Conservation (phyloP, 2,329 filamentous ascomycete species). For the Cordyceps cateniannulata region DNA sequence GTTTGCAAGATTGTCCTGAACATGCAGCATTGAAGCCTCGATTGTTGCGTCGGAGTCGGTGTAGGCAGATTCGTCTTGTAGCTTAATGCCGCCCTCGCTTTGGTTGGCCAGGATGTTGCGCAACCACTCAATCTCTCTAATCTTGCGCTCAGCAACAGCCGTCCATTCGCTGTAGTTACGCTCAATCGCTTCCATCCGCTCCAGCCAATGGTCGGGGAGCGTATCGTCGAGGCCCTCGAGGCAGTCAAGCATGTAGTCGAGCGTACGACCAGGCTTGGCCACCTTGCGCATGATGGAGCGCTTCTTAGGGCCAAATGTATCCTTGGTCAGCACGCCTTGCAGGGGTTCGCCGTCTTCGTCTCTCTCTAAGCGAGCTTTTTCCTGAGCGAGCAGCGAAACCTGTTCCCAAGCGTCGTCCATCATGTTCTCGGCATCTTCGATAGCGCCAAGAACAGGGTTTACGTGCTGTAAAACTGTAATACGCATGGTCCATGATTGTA, state of each 20-base stretch:
- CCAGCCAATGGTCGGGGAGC: slow-evolving; percentile 80
- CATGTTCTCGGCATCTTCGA: slow-evolving; percentile 61
- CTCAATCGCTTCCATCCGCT: slow-evolving; percentile 76
- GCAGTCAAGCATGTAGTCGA: slow-evolving; percentile 82
- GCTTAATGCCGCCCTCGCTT: neutral
- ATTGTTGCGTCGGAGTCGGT: neutral
- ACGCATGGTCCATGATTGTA: slow-evolving; percentile 73
- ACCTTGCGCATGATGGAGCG: slow-evolving; percentile 62
- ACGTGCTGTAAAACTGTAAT: slow-evolving; percentile 68
- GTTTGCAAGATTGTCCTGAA: slow-evolving; percentile 5
- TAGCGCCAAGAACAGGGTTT: slow-evolving; percentile 58
- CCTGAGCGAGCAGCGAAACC: slow-evolving; percentile 32
- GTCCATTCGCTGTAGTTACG: slow-evolving; percentile 74
- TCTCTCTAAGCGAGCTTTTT: slow-evolving; percentile 16
- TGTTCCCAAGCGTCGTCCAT: slow-evolving; percentile 61
- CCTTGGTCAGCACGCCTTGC: slow-evolving; percentile 26
- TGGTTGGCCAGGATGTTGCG: slow-evolving; percentile 11
- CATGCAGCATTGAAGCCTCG: slow-evolving; percentile 1
- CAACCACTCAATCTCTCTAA: slow-evolving; percentile 60
- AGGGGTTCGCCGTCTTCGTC: slow-evolving; percentile 14
- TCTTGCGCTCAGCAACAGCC: slow-evolving; percentile 65
- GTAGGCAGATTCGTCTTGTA: neutral
- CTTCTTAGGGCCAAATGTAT: slow-evolving; percentile 53
- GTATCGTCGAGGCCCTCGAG: slow-evolving; percentile 80
- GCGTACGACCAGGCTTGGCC: slow-evolving; percentile 58